Percentiles rank a stretch among this genome's conserved stretches.
phyloP scores from a whole-genome alignment of 371 early-diverging fungal species.

The Mortierella sp. region DNA sequence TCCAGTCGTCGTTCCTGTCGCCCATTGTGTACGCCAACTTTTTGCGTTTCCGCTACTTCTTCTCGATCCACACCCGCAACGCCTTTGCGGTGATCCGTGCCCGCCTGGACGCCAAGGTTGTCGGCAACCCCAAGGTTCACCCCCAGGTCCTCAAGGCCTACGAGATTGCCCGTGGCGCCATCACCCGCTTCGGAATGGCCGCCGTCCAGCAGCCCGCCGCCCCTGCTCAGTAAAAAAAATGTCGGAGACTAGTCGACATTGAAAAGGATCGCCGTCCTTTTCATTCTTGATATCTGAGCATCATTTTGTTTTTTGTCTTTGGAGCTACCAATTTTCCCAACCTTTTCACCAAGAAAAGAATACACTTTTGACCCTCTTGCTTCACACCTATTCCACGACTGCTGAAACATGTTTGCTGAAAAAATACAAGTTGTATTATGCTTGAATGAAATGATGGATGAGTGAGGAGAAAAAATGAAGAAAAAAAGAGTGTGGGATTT shows the following conservation, averaged over 20 bases:
- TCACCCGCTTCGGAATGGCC: slow-evolving; percentile 70
- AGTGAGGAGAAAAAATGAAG: neutral
- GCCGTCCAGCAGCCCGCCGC: slow-evolving; percentile 65
- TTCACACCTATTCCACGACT: no score
- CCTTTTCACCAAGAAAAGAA: neutral
- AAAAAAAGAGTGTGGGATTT: neutral
- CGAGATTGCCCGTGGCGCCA: slow-evolving; percentile 62
- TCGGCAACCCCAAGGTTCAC: slow-evolving; percentile 70
- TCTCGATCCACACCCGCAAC: slow-evolving; percentile 76
- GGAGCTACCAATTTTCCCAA: neutral
- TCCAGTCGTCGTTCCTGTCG: slow-evolving; percentile 79
- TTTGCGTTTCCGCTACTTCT: slow-evolving; percentile 87
- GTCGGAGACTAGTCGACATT: neutral
- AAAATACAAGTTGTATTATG: slow-evolving; percentile 16
- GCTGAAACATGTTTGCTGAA: neutral
- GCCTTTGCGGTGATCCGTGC: slow-evolving; percentile 71
- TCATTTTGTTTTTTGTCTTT: neutral
- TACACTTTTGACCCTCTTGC: neutral
- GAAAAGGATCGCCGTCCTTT: neutral
- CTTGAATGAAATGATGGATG: slow-evolving; percentile 5
- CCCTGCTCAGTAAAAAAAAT: slow-evolving; percentile 31
- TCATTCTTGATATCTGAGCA: neutral
- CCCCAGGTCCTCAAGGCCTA: slow-evolving; percentile 71
- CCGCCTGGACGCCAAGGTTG: slow-evolving; percentile 65
- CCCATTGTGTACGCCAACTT: slow-evolving; percentile 88